Percentiles rank a stretch among this genome's conserved stretches.
phyloP scores from a whole-genome alignment of 2,329 filamentous ascomycete genomes.

The Paraphaeosphaeria sporulosa region DNA sequence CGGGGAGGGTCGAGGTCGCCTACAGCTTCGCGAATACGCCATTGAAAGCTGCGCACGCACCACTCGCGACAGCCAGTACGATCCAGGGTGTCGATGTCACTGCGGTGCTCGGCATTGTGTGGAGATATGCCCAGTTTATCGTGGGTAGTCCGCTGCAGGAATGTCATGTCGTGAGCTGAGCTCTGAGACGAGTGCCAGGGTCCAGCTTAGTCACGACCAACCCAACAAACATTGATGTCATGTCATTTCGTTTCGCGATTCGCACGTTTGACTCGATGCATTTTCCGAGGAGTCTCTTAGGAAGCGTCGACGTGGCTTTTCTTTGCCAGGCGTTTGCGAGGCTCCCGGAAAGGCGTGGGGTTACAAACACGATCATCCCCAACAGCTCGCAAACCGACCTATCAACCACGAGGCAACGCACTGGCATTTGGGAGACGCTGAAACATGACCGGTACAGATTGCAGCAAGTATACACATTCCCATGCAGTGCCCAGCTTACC shows the following conservation, averaged over 20 bases:
- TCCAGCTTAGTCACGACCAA: background rate
- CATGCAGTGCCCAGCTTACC: background rate
- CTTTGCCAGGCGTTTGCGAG: background rate
- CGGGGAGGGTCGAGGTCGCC: slow-evolving; percentile 39
- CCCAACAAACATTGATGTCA: background rate
- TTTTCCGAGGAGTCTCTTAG: background rate
- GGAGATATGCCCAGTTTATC: background rate
- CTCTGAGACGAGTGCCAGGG: background rate
- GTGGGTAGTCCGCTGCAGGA: background rate
- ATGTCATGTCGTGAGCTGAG: background rate
- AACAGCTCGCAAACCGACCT: too few species aligned
- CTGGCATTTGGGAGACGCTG: background rate
- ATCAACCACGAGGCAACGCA: too few species aligned
- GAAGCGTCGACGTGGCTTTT: background rate
- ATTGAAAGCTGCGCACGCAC: slow-evolving; percentile 80
- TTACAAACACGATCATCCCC: too few species aligned
- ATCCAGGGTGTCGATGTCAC: slow-evolving; percentile 56
- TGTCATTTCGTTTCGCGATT: background rate
- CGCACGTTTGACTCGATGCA: background rate
- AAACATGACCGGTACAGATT: background rate
- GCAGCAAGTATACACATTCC: background rate
- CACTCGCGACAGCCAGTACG: slow-evolving; percentile 74
- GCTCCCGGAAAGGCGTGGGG: too few species aligned
- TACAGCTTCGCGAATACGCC: slow-evolving; percentile 85
- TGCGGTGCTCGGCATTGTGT: slow-evolving; percentile 31